phyloP scores from a whole-genome alignment of 2,329 filamentous ascomycete genomes.

The Raffaelea deltoideospora region DNA sequence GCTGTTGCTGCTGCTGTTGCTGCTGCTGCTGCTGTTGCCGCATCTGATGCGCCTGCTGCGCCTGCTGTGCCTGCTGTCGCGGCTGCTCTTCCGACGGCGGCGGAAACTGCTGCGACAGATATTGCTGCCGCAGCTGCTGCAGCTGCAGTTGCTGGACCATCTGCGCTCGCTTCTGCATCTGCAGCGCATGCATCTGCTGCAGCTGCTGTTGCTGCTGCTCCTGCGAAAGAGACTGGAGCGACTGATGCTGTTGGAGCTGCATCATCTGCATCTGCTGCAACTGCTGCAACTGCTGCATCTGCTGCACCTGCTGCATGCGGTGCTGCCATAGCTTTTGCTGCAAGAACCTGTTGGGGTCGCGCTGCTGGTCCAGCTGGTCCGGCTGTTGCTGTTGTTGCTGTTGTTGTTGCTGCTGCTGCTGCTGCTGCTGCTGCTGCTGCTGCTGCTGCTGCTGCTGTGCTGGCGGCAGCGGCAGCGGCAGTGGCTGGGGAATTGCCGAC shows the following conservation, averaged over 20 bases:
- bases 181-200: slow-evolving; percentile 1
- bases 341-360: not conserved
- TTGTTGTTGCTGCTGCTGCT: slow-evolving; percentile 1
- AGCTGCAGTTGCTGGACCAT: slow-evolving; percentile 4
- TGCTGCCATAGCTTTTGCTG: slow-evolving; percentile 1
- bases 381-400: not conserved
- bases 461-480: not conserved
- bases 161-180: no score
- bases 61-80: no score
- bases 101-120: no score
- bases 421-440: slow-evolving; percentile 1
- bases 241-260: not conserved
- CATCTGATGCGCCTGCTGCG: no score
- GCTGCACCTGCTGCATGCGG: not conserved
- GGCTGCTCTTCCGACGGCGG: no score
- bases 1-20: slow-evolving; percentile 2
- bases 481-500: not conserved
- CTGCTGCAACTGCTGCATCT: not conserved
- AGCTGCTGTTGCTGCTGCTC: slow-evolving; percentile 1
- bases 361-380: not conserved
- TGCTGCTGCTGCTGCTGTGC: slow-evolving; percentile 1
- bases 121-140: slow-evolving; percentile 5
- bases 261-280: not conserved
- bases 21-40: slow-evolving; percentile 4
- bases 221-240: slow-evolving; percentile 1